phyloP scores from a whole-genome alignment of 176 grass and related monocot species.

The Carex kokanica region DNA sequence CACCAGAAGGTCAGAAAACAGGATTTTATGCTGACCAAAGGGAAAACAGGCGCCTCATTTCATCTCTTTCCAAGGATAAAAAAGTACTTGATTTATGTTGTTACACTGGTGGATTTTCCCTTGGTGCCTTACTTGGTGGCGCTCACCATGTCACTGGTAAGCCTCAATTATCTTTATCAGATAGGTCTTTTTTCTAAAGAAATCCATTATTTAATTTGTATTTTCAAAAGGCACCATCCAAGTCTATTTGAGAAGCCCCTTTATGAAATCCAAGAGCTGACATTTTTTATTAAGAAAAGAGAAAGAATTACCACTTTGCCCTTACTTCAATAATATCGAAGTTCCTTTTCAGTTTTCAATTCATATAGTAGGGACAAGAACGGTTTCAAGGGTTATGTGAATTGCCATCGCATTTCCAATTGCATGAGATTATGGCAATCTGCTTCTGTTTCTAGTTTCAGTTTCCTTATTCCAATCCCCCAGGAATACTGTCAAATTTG shows the following conservation, averaged over 20 bases:
- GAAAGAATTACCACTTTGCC: not conserved
- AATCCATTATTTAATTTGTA: not conserved
- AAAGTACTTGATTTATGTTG: constrained; percentile 90
- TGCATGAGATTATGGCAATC: no score
- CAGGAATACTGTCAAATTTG: no score
- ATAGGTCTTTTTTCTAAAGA: constrained; percentile 4
- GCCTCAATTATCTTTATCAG: constrained; percentile 30
- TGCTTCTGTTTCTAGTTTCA: no score
- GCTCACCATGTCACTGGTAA: constrained; percentile 87
- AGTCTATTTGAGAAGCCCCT: not conserved
- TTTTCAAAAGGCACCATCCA: not conserved
- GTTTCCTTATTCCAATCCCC: no score
- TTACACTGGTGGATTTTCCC: constrained; percentile 83
- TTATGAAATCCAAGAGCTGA: not conserved
- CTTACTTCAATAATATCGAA: not conserved
- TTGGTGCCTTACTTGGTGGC: constrained; percentile 62
- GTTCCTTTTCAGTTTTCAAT: not conserved
- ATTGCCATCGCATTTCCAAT: no score
- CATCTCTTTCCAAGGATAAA: constrained; percentile 54
- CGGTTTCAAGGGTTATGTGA: no score
- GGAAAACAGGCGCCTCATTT: constrained; percentile 71
- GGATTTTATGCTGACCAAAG: constrained; percentile 97
- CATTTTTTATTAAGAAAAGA: not conserved
- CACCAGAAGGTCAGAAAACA: constrained; percentile 92
- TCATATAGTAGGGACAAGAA: not conserved